Evolutionary conservation across 2,329 filamentous ascomycete genomes (phyloP), one percentile per base, ranked within the genome.

Genomic region (Fusarium nodosum): DNA sequence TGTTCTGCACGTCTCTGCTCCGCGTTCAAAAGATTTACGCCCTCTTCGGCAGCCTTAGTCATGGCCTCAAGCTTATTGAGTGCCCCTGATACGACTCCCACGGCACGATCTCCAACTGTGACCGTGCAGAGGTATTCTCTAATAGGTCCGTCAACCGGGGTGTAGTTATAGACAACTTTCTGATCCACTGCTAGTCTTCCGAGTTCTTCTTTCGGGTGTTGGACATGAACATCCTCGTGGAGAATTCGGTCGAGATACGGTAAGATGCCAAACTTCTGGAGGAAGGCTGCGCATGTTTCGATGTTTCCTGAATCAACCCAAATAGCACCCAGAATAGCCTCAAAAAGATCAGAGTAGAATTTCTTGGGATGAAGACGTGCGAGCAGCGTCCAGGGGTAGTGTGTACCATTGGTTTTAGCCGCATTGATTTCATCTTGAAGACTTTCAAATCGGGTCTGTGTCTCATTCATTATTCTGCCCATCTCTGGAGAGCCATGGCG

Each of bases 311-410:
- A 92, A 77, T 98, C 96, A 22, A 97, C 82, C 83, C 92, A 97
- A 0, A 97, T 85, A 0, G 94, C 94, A 0, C 93, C 95, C 0
- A 98, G 79, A 0, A 97, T 77, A 33, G 88, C 87, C 80, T 98
- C 95, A 12, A 97, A 83, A 10, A 97, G 80, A 77, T 97, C 94
- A 0, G 91, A 95, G 78, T 91, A 91, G 78, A 93, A 92, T 75
- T 97, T 97, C 18, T 87, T 87, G 0, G 90, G 85, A 16, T 85
- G 83, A 1, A 97, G 82, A 0, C 86, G 83, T 0, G 88, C 83
- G 1, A 98, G 86, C 0, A 88, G 78, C 2, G 87, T 83, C 95
- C 95, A 98, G 0, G 95, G 96, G 74, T 94, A 97, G 18, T 81
- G 78, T 0, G 69, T 65, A 0, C 86, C 86, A 1, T 77, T 48